Evolutionary conservation across 2,329 filamentous ascomycete species (phyloP), one percentile per base, ranked within the genome.

Genomic region (Teratosphaeriaceae sp.): DNA sequence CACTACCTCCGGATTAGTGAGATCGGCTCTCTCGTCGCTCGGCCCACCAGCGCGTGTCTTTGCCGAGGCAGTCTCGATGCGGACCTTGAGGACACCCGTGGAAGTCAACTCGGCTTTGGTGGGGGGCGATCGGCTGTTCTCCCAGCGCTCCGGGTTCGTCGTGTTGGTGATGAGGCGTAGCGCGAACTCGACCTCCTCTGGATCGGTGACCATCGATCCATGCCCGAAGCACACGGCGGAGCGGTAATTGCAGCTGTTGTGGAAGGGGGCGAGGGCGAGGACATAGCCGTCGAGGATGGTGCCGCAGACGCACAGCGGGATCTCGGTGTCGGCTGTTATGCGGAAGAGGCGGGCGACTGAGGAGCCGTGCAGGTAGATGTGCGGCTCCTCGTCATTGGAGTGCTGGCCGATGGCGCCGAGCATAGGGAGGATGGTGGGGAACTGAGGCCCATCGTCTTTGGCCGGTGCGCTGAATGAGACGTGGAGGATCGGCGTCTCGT

Each of bases 341-440:
- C 82, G 83, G 73, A 90, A 84, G 24, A 95, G 71, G 6, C 88
- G 82, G 1, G 81, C 80, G 46, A 80, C 85, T 53, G 90, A 82
- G 63, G 90, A 94, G 58, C 87, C 87, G 65, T 94, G 88, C 6
- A 94, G 74, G 62, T 94, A 94, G 48, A 84, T 74, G 45, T 88
- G 82, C 12, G 54, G 41, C 4, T 88, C 71, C 0, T 82, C 79
- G 51, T 88, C 80, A 15, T 76, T 63, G 13, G 78, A 72, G 60
- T 82, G 92, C 19, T 80, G 85, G 11, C 80, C 85, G 74, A 92
- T 84, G 55, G 85, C 80, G 40, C 85, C 86, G 56, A 94, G 85
- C 86, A 94, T 90, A 48, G 88, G 88, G 2, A 94, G 73, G 42
- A 83, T 81, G 40, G 79, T 77, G 3, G 87, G 86, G 58, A 89